Evolutionary conservation across 805 yeast species (phyloP).

Genomic region (Kazachstania martiniae): DNA sequence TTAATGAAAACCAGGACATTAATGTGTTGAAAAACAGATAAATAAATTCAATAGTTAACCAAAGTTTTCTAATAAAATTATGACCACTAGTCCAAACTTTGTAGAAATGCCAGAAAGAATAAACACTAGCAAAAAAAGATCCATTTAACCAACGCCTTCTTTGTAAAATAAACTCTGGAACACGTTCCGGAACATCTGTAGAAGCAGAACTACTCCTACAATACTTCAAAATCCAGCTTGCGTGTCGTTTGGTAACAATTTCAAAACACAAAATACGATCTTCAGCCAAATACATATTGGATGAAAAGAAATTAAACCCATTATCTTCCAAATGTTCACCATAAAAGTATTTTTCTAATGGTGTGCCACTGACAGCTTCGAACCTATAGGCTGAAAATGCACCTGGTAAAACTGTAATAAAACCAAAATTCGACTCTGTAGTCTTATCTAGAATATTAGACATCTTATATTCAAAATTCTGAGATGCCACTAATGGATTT

Average conservation of each 20-base stretch:
- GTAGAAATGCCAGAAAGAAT: slow-evolving; percentile 69
- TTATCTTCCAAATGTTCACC: slow-evolving; percentile 71
- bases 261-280: slow-evolving; percentile 94
- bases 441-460: slow-evolving; percentile 94
- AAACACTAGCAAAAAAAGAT: slow-evolving; percentile 88
- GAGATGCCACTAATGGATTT: slow-evolving; percentile 91
- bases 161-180: slow-evolving; percentile 81
- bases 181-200: slow-evolving; percentile 87
- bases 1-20: slow-evolving; percentile 88
- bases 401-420: slow-evolving; percentile 89
- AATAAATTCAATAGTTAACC: slow-evolving; percentile 65
- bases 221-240: slow-evolving; percentile 71
- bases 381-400: slow-evolving; percentile 93
- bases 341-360: slow-evolving; percentile 80
- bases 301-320: slow-evolving; percentile 74
- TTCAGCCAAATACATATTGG: slow-evolving; percentile 95
- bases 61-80: slow-evolving; percentile 50
- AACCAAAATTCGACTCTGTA: slow-evolving; percentile 89
- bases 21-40: slow-evolving; percentile 67
- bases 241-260: slow-evolving; percentile 70
- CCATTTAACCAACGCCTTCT: slow-evolving; percentile 97
- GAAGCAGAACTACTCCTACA: slow-evolving; percentile 85
- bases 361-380: slow-evolving; percentile 72
- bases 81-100: slow-evolving; percentile 76
- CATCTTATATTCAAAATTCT: slow-evolving; percentile 92